Evolutionary conservation across 345 rosid genomes (phyloP).

Genomic region (Physaria fendleri): DNA sequence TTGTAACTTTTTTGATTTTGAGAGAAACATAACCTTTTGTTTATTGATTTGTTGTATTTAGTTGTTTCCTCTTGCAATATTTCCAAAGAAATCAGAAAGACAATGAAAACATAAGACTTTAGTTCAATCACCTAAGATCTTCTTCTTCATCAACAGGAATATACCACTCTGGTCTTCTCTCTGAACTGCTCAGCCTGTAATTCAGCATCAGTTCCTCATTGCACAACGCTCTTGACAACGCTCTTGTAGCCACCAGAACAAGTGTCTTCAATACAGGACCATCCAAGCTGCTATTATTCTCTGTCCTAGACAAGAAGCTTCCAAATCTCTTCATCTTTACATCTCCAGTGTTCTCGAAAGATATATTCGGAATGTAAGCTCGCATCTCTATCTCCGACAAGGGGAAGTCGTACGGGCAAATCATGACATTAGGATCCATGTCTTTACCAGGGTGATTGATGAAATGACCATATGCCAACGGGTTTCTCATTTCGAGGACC

Average conservation of each 20-base stretch:
- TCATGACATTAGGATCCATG: constrained; percentile 72
- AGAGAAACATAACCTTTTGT: constrained; percentile 18
- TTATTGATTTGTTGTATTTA: constrained; percentile 16
- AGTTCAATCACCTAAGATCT: constrained; percentile 65
- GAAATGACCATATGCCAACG: constrained; percentile 81
- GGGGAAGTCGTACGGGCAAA: constrained; percentile 81
- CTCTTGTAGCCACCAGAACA: constrained; percentile 73
- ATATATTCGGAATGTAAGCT: constrained; percentile 65
- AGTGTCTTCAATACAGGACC: constrained; percentile 51
- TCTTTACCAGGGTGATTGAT: constrained; percentile 66
- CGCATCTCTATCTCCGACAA: constrained; percentile 57
- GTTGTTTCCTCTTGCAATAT: no score
- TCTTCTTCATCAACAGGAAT: constrained; percentile 74
- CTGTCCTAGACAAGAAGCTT: constrained; percentile 61
- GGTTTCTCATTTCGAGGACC: constrained; percentile 72
- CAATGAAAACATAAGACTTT: constrained; percentile 4
- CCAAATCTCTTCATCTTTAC: constrained; percentile 60
- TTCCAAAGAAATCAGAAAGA: background rate
- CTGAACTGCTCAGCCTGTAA: constrained; percentile 61
- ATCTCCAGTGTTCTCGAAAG: constrained; percentile 45
- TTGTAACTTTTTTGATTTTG: constrained; percentile 32
- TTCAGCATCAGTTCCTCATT: constrained; percentile 74
- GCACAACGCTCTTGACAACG: constrained; percentile 48
- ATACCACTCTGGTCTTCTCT: constrained; percentile 68
- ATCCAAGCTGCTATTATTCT: constrained; percentile 23